Conservation (phyloP, 2,329 filamentous ascomycete species). For the Calcarisporium arbuscula region DNA sequence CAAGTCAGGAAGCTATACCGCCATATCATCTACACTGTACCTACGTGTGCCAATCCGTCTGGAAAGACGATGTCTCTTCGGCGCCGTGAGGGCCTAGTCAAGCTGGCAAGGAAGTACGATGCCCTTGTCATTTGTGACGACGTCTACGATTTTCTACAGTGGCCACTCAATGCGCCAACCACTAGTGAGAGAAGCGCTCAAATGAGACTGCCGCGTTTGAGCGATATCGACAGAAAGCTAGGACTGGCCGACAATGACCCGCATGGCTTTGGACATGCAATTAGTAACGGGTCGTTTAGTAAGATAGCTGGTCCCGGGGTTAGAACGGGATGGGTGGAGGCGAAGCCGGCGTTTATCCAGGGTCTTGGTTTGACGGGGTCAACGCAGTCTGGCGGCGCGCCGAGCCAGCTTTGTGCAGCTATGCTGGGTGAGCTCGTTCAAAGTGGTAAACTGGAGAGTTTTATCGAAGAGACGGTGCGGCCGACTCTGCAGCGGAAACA, state of each 20-base stretch:
- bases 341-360: slow-evolving; percentile 46
- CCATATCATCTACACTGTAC: slow-evolving; percentile 82
- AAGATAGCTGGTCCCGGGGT: slow-evolving; percentile 80
- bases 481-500: slow-evolving; percentile 42
- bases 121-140: slow-evolving; percentile 84
- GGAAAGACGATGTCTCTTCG: slow-evolving; percentile 71
- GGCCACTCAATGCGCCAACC: slow-evolving; percentile 45
- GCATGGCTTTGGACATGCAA: slow-evolving; percentile 63
- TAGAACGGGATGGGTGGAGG: slow-evolving; percentile 85
- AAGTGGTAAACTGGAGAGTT: slow-evolving; percentile 35
- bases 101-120: slow-evolving; percentile 71
- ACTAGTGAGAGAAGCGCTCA: slow-evolving; percentile 12
- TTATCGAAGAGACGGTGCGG: slow-evolving; percentile 34
- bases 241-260: slow-evolving; percentile 44
- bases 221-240: slow-evolving; percentile 69
- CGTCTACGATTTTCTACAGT: slow-evolving; percentile 90
- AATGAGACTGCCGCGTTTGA: slow-evolving; percentile 65
- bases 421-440: slow-evolving; percentile 43
- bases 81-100: slow-evolving; percentile 62
- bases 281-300: slow-evolving; percentile 85
- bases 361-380: slow-evolving; percentile 48
- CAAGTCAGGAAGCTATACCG: slow-evolving; percentile 72
- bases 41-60: slow-evolving; percentile 84
- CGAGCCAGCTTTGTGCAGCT: slow-evolving; percentile 47
- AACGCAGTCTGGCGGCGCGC: slow-evolving; percentile 51